phyloP scores from a whole-genome alignment of 768 basidiomycete genomes.

The Austroboletus festivus region DNA sequence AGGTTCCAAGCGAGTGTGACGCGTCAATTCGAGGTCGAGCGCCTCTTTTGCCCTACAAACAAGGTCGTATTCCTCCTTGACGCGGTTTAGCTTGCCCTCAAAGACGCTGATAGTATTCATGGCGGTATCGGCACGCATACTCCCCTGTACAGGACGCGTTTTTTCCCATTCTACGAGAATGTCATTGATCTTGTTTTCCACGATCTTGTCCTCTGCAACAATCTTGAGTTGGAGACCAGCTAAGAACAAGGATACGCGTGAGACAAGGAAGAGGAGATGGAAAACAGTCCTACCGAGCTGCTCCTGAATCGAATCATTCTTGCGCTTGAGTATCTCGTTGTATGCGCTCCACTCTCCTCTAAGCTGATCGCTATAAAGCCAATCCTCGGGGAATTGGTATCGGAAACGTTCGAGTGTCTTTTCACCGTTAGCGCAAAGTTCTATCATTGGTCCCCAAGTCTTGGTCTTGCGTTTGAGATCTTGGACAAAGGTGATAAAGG shows the following conservation, averaged over 20 bases:
- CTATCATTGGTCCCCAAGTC: slow-evolving; percentile 96
- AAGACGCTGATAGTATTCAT: slow-evolving; percentile 96
- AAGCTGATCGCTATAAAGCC: slow-evolving; percentile 98
- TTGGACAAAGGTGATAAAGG: slow-evolving; percentile 99
- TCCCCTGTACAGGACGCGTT: slow-evolving; percentile 94
- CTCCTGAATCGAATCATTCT: slow-evolving; percentile 98
- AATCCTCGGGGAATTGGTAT: slow-evolving; percentile 95
- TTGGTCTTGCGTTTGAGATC: slow-evolving; percentile 97
- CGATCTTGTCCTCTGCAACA: slow-evolving; percentile 98
- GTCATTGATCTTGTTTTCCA: slow-evolving; percentile 93
- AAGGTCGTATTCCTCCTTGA: slow-evolving; percentile 94
- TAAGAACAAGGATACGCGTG: slow-evolving; percentile 29
- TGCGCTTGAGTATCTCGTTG: slow-evolving; percentile 95
- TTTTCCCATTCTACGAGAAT: slow-evolving; percentile 92
- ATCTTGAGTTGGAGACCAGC: slow-evolving; percentile 98
- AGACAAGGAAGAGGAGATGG: slow-evolving; percentile 5
- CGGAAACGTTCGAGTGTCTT: slow-evolving; percentile 96
- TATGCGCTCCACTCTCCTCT: slow-evolving; percentile 98
- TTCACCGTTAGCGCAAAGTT: slow-evolving; percentile 90
- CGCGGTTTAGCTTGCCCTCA: slow-evolving; percentile 83
- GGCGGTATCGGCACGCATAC: slow-evolving; percentile 92
- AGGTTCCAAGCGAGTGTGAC: slow-evolving; percentile 88
- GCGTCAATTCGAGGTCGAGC: slow-evolving; percentile 85
- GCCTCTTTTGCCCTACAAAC: slow-evolving; percentile 97
- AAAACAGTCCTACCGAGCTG: slow-evolving; percentile 74